Evolutionary conservation across 2,329 filamentous ascomycete species (phyloP), one percentile per base, ranked within the genome.

Genomic region (Fusarium algeriense): DNA sequence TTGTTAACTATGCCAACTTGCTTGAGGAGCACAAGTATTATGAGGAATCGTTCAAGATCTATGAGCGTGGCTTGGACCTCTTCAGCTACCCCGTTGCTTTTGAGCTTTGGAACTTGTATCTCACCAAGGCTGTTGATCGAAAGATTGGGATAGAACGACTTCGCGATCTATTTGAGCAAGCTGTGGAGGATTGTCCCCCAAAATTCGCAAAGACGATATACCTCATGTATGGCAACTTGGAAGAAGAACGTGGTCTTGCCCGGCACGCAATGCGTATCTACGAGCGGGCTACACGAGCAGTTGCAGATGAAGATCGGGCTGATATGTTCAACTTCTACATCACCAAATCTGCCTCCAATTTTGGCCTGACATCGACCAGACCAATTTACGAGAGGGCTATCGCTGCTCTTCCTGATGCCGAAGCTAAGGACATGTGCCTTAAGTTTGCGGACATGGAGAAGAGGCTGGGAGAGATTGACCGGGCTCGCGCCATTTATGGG

Each of bases 311-410:
- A 77, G 95, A 99, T 80, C 89, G 94, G 56, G 91, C 95, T 66
- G 94, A 97, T 77, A 98, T 99, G 95, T 99, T 98, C 85, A 96
- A 97, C 81, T 97, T 98, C 80, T 99, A 99, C 85, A 98, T 99
- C 79, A 98, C 95, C 64, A 98, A 99, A 81, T 98, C 95, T 1
- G 96, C 96, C 3, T 97, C 94, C 23, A 99, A 99, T 82, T 99
- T 99, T 78, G 96, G 97, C 35, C 88, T 99, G 55, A 95, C 96
- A 0, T 98, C 96, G 1, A 98, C 96, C 6, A 87, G 96, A 55
- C 92, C 94, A 1, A 99, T 99, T 75, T 99, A 99, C 85, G 96
- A 99, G 83, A 91, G 95, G 61, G 95, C 96, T 40, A 97, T 99
- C 73, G 91, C 93, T 14, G 93, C 94, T n/a, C 86, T 99, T 38